Percentiles rank a stretch among this genome's conserved stretches.
Evolutionary conservation across 768 basidiomycete genomes (phyloP).

Genomic region (Agaricus subrufescens): DNA sequence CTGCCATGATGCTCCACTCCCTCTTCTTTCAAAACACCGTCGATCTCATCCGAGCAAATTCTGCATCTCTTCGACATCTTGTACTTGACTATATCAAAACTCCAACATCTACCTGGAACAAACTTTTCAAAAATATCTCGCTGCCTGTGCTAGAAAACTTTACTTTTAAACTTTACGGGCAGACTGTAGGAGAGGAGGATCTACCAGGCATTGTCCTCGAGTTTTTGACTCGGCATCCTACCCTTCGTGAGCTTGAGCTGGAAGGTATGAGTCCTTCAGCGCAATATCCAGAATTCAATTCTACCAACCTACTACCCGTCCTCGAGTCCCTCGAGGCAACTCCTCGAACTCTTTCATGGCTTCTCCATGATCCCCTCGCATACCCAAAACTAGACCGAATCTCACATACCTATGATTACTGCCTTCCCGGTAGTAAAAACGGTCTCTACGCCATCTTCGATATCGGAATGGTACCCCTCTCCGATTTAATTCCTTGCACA

Average conservation of each 20-base stretch:
- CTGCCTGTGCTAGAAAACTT: not conserved
- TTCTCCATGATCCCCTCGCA: not conserved
- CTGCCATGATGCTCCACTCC: not conserved
- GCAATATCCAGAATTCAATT: not conserved
- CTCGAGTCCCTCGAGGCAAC: not conserved
- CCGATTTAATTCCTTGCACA: not conserved
- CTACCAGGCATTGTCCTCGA: not conserved
- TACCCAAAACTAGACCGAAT: not conserved
- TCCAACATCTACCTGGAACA: not conserved
- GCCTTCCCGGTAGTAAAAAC: not conserved
- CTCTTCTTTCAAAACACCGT: conserved; percentile 3
- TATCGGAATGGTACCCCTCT: not conserved
- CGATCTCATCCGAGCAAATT: not conserved
- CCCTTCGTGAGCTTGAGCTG: not conserved
- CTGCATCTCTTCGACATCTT: not conserved
- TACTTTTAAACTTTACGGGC: not conserved
- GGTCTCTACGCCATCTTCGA: not conserved
- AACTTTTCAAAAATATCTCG: not conserved
- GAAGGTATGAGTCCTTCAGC: not conserved
- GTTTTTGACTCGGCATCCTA: not conserved
- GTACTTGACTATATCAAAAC: not conserved
- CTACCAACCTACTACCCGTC: not conserved
- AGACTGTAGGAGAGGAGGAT: not conserved
- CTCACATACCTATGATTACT: not conserved
- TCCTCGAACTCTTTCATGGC: conserved; percentile 1